Evolutionary conservation across 768 basidiomycete species (phyloP).

Genomic region (Sarcodon aspratus): DNA sequence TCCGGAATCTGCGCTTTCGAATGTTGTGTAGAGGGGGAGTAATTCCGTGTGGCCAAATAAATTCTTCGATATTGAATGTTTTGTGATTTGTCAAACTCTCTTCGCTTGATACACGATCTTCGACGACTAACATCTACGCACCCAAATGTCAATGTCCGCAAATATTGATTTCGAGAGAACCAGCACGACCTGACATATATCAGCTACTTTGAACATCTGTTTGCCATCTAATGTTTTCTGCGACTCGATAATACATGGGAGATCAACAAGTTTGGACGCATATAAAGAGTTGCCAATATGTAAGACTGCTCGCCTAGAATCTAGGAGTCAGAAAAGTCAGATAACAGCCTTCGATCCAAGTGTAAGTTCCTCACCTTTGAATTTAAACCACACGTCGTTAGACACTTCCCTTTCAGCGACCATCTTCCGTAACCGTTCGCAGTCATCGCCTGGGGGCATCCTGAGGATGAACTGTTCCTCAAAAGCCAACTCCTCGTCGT

Average conservation of each 20-base stretch:
- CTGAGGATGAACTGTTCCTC: slow-evolving; percentile 96
- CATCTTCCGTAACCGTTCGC: slow-evolving; percentile 72
- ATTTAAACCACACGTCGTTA: slow-evolving; percentile 92
- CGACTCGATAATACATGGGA: slow-evolving; percentile 88
- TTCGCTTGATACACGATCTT: slow-evolving; percentile 61
- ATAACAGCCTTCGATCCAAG: neutral
- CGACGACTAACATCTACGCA: slow-evolving; percentile 83
- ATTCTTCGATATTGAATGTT: slow-evolving; percentile 85
- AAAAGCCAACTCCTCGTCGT: slow-evolving; percentile 79
- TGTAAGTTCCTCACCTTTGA: slow-evolving; percentile 55
- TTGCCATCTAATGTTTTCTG: slow-evolving; percentile 95
- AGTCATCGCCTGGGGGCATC: slow-evolving; percentile 78
- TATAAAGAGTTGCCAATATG: slow-evolving; percentile 75
- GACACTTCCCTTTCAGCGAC: slow-evolving; percentile 66
- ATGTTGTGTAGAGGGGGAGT: slow-evolving; percentile 88
- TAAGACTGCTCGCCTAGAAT: slow-evolving; percentile 84
- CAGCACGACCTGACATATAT: slow-evolving; percentile 80
- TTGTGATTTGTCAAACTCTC: slow-evolving; percentile 49
- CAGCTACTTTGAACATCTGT: slow-evolving; percentile 97
- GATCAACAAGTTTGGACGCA: slow-evolving; percentile 88
- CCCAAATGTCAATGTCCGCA: neutral
- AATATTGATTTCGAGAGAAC: slow-evolving; percentile 7
- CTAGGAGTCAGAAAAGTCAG: slow-evolving; percentile 25
- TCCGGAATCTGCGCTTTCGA: slow-evolving; percentile 86
- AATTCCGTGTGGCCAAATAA: slow-evolving; percentile 94